phyloP scores from a whole-genome alignment of 345 rosid species.

The Eucalyptus brandiana region DNA sequence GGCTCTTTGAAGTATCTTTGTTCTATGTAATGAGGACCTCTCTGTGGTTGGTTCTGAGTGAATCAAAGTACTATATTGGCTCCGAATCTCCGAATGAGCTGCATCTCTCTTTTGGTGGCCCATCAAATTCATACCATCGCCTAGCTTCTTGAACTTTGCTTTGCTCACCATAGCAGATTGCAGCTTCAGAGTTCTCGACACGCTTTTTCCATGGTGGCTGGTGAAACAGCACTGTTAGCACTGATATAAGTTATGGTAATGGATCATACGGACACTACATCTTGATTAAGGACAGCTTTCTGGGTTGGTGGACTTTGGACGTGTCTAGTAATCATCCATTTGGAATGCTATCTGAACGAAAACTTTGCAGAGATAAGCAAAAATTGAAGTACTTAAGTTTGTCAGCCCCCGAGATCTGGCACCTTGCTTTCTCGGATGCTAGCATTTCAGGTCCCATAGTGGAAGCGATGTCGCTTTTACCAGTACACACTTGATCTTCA shows the following conservation, averaged over 20 bases:
- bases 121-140: background rate
- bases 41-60: background rate
- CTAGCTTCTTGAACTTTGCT: background rate
- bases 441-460: background rate
- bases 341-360: background rate
- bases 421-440: background rate
- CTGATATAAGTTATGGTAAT: background rate
- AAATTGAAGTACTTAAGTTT: background rate
- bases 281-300: background rate
- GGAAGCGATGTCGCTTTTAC: background rate
- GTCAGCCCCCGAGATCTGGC: background rate
- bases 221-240: background rate
- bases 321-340: background rate
- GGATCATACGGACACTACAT: background rate
- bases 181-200: background rate
- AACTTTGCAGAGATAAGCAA: background rate
- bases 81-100: accelerated
- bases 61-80: background rate
- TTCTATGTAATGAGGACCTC: background rate
- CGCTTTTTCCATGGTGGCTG: background rate
- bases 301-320: background rate
- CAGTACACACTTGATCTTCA: background rate
- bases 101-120: background rate
- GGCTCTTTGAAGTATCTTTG: background rate
- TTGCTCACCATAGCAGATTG: background rate